Conservation (phyloP, 805 yeast genomes). For the Kluyveromyces siamensis region DNA sequence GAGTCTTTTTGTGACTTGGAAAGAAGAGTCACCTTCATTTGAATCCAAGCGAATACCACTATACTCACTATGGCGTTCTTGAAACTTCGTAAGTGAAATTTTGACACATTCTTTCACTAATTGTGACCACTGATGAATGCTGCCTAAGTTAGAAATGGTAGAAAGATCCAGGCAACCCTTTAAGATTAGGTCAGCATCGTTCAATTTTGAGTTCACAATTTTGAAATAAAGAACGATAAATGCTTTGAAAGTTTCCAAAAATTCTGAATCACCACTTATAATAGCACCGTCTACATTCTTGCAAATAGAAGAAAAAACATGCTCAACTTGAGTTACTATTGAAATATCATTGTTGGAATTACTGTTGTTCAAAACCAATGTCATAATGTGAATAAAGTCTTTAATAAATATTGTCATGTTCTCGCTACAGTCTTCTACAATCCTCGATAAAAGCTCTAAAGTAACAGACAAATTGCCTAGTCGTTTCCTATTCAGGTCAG, state of each 20-base stretch:
- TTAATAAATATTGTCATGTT: constrained; percentile 77
- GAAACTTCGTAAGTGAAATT: constrained; percentile 17
- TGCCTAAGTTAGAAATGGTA: constrained; percentile 19
- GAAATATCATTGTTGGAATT: constrained; percentile 47
- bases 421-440: constrained; percentile 69
- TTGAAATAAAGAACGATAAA: constrained; percentile 28
- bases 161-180: constrained; percentile 28
- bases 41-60: constrained; percentile 9
- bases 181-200: constrained; percentile 22
- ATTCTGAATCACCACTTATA: constrained; percentile 55
- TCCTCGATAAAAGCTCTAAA: constrained; percentile 53
- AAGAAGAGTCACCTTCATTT: not conserved
- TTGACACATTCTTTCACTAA: constrained; percentile 19
- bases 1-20: constrained; percentile 15
- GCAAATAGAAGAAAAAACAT: constrained; percentile 42
- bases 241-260: constrained; percentile 38
- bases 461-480: constrained; percentile 83
- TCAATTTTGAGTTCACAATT: constrained; percentile 15
- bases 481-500: constrained; percentile 53
- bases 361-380: constrained; percentile 33
- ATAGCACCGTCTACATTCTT: constrained; percentile 49
- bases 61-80: constrained; percentile 20
- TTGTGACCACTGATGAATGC: constrained; percentile 21
- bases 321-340: constrained; percentile 44
- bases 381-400: constrained; percentile 54